Percentiles rank a stretch among this genome's conserved stretches.
Conservation (phyloP, 1,284 basidiomycete genomes). For the Polyporus tsugae region DNA sequence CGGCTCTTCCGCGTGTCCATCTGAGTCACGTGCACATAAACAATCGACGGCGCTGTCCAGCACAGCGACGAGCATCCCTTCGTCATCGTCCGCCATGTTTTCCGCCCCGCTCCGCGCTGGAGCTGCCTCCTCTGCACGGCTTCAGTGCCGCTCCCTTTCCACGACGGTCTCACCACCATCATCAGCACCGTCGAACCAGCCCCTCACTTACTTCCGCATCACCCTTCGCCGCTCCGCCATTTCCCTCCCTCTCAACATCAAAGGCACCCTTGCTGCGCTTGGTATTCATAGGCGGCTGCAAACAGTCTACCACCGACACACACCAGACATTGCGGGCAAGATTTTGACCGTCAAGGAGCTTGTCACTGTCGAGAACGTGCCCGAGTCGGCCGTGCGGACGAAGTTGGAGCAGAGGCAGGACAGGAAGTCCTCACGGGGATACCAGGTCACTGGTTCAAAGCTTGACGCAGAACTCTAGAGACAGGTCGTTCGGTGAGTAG, state of each 20-base stretch:
- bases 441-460: slow-evolving; percentile 56
- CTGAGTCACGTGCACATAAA: slow-evolving; percentile 28
- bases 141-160: slow-evolving; percentile 23
- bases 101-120: slow-evolving; percentile 23
- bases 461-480: slow-evolving; percentile 27
- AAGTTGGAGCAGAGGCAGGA: slow-evolving; percentile 71
- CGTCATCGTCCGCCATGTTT: slow-evolving; percentile 24
- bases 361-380: slow-evolving; percentile 86
- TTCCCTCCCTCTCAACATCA: slow-evolving; percentile 74
- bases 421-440: slow-evolving; percentile 71
- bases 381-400: slow-evolving; percentile 65
- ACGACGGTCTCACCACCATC: slow-evolving; percentile 21
- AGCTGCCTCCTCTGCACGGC: slow-evolving; percentile 7
- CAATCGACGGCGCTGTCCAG: not conserved
- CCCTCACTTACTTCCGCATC: slow-evolving; percentile 82
- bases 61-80: slow-evolving; percentile 8
- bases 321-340: slow-evolving; percentile 80
- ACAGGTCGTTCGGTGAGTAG: slow-evolving; percentile 11
- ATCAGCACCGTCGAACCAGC: slow-evolving; percentile 35
- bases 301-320: slow-evolving; percentile 81
- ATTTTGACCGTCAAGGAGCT: slow-evolving; percentile 87
- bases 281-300: slow-evolving; percentile 84
- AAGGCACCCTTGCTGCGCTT: slow-evolving; percentile 78
- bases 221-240: slow-evolving; percentile 87
- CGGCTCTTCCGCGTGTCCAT: slow-evolving; percentile 30